Percentiles rank a stretch among this genome's conserved stretches.
phyloP scores from a whole-genome alignment of 2,329 filamentous ascomycete genomes.

The Corniculantispora saksenae region DNA sequence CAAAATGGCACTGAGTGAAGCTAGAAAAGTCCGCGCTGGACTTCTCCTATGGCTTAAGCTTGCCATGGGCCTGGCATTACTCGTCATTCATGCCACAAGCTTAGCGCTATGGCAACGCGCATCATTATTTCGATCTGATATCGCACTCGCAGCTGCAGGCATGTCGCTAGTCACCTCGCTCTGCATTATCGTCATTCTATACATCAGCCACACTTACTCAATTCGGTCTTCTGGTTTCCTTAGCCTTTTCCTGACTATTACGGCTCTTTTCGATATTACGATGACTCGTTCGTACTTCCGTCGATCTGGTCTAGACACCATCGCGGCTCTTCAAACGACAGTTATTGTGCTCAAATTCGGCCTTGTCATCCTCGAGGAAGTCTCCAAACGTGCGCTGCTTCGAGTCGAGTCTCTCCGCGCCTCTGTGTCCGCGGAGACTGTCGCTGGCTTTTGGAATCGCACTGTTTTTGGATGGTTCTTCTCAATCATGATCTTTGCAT shows the following conservation, averaged over 20 bases:
- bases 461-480: background rate
- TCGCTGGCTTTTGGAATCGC: conserved; percentile 22
- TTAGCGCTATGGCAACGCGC: background rate
- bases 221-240: conserved; percentile 35
- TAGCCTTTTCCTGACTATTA: conserved; percentile 32
- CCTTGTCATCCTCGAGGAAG: conserved; percentile 34
- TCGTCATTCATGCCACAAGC: background rate
- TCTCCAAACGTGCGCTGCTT: conserved; percentile 27
- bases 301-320: conserved; percentile 29
- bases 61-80: background rate
- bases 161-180: conserved; percentile 31
- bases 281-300: conserved; percentile 35
- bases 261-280: conserved; percentile 36
- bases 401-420: background rate
- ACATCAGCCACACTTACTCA: conserved; percentile 34
- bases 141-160: conserved; percentile 3
- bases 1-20: background rate
- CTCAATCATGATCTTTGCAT: background rate
- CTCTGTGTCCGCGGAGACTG: conserved; percentile 23
- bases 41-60: background rate
- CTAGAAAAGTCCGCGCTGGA: background rate
- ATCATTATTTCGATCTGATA: background rate
- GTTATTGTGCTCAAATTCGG: conserved; percentile 29
- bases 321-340: conserved; percentile 23
- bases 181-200: conserved; percentile 31